Evolutionary conservation across 345 rosid genomes (phyloP).

Genomic region (Ceriops zippeliana): DNA sequence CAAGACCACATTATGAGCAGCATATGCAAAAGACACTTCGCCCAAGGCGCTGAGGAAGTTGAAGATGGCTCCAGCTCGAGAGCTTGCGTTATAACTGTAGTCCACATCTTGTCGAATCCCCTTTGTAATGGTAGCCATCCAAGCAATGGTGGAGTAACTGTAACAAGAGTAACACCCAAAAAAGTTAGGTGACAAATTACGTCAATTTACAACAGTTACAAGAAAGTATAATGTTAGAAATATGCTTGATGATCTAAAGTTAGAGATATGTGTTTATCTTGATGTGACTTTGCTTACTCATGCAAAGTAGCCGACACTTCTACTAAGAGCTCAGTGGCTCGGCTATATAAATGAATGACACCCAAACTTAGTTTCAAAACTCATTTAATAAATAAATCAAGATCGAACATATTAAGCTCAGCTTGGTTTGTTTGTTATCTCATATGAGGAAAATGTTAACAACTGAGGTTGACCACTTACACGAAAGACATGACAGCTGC

Average conservation of each 20-base stretch:
- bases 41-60: slow-evolving; percentile 71
- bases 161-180: neutral
- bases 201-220: no score
- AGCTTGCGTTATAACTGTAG: slow-evolving; percentile 46
- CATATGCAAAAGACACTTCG: slow-evolving; percentile 77
- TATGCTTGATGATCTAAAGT: no score
- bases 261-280: neutral
- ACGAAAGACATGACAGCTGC: slow-evolving; percentile 85
- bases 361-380: no score
- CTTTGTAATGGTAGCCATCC: slow-evolving; percentile 44
- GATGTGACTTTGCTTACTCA: no score
- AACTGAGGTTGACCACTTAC: slow-evolving; percentile 17
- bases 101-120: slow-evolving; percentile 49
- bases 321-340: neutral
- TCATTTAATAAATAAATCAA: no score
- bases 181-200: neutral
- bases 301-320: neutral
- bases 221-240: neutral
- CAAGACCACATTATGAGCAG: slow-evolving; percentile 75
- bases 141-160: slow-evolving; percentile 76
- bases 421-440: no score
- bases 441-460: no score
- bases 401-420: no score
- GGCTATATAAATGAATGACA: no score
- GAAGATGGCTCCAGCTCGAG: slow-evolving; percentile 35